phyloP scores from a whole-genome alignment of 805 yeast species.

The Grigorovia yakushimaensis region DNA sequence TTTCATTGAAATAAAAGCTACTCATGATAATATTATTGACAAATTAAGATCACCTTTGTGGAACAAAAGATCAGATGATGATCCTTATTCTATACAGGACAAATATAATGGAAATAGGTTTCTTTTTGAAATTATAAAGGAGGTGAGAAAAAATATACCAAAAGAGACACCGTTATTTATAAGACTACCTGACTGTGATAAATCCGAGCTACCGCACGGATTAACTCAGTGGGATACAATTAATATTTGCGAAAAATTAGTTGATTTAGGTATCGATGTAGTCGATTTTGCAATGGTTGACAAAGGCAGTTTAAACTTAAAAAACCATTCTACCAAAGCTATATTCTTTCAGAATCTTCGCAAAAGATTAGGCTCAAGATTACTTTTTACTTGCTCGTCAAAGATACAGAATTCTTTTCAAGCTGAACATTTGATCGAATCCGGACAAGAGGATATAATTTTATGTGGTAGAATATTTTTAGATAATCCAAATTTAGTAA shows the following conservation, averaged over 20 bases:
- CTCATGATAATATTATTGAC: slow-evolving; percentile 49
- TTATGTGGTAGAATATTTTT: slow-evolving; percentile 39
- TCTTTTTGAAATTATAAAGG: slow-evolving; percentile 39
- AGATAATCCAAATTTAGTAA: slow-evolving; percentile 41
- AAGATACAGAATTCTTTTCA: slow-evolving; percentile 21
- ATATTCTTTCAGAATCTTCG: slow-evolving; percentile 1
- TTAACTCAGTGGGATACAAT: slow-evolving; percentile 40
- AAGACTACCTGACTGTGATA: slow-evolving; percentile 40
- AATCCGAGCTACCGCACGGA: slow-evolving; percentile 26
- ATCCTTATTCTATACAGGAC: slow-evolving; percentile 49
- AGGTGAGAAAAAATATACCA: slow-evolving; percentile 33
- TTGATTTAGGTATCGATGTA: slow-evolving; percentile 39
- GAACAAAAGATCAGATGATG: slow-evolving; percentile 50
- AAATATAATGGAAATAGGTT: slow-evolving; percentile 39
- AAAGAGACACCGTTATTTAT: slow-evolving; percentile 38
- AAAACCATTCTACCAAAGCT: neutral
- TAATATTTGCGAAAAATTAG: slow-evolving; percentile 32
- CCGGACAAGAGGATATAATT: slow-evolving; percentile 36
- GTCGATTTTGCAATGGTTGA: slow-evolving; percentile 45
- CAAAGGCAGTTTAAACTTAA: slow-evolving; percentile 15
- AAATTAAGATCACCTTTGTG: slow-evolving; percentile 38
- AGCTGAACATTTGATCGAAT: slow-evolving; percentile 34
- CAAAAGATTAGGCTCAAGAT: neutral
- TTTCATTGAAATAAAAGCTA: slow-evolving; percentile 53
- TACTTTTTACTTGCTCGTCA: slow-evolving; percentile 41